Percentiles rank a stretch among this genome's conserved stretches.
Evolutionary conservation across 2,329 filamentous ascomycete species (phyloP).

Genomic region (Fusarium sp.): DNA sequence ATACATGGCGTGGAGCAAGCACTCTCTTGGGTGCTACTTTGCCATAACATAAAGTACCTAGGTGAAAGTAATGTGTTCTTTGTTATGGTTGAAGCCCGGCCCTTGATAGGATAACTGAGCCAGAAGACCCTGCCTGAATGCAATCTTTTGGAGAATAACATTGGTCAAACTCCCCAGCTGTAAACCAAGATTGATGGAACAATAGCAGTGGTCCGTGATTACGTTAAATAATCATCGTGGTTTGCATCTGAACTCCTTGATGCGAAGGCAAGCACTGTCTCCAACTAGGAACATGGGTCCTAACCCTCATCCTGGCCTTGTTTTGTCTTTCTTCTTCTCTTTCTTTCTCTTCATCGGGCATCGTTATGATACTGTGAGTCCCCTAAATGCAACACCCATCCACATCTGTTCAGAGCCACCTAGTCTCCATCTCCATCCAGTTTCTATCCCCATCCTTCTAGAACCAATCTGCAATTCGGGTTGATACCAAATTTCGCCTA

Average conservation of each 20-base stretch:
- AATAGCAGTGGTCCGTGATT: not conserved
- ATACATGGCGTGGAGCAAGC: not conserved
- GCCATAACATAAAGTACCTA: not conserved
- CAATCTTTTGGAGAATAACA: not conserved
- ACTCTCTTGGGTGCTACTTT: not conserved
- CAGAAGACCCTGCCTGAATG: too few species aligned
- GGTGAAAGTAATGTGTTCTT: too few species aligned
- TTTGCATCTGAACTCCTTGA: not conserved
- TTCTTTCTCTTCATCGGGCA: not conserved
- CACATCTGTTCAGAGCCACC: not conserved
- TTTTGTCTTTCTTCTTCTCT: not conserved
- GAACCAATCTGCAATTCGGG: not conserved
- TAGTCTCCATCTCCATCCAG: not conserved
- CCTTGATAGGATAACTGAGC: too few species aligned
- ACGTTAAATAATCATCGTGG: not conserved
- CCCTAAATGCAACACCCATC: not conserved
- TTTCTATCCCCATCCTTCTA: not conserved
- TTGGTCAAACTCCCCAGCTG: not conserved
- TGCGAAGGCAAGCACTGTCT: not conserved
- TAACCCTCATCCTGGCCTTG: fast-evolving
- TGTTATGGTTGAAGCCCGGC: too few species aligned
- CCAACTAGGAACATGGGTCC: not conserved
- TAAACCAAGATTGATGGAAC: not conserved
- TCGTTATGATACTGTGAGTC: not conserved
- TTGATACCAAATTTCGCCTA: not conserved